Percentiles rank a stretch among this genome's conserved stretches.
Conservation (phyloP, 306 rosid genomes). For the Rosa rugosa region DNA sequence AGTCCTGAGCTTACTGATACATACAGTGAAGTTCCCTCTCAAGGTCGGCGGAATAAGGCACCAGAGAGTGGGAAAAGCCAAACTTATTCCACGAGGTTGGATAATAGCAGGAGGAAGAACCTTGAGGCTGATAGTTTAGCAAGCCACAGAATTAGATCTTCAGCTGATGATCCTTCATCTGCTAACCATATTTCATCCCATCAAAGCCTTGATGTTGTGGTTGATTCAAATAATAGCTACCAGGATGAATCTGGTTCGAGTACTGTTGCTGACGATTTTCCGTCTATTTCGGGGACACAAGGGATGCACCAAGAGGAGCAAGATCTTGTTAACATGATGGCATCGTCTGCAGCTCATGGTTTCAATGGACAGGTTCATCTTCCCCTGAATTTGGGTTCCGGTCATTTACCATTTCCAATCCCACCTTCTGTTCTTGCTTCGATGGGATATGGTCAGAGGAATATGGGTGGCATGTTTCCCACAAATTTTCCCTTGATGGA, state of each 20-base stretch:
- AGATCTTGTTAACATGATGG: slow-evolving; percentile 81
- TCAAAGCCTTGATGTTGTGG: slow-evolving; percentile 44
- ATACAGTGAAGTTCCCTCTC: slow-evolving; percentile 68
- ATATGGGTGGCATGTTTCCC: slow-evolving; percentile 62
- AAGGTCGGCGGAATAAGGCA: slow-evolving; percentile 51
- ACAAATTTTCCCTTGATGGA: slow-evolving; percentile 70
- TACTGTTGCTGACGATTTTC: slow-evolving; percentile 54
- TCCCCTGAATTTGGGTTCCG: slow-evolving; percentile 68
- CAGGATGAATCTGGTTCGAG: slow-evolving; percentile 53
- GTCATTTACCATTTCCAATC: slow-evolving; percentile 77
- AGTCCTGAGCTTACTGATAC: slow-evolving; percentile 96
- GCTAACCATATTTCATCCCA: slow-evolving; percentile 42
- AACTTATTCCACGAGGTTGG: slow-evolving; percentile 47
- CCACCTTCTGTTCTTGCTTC: slow-evolving; percentile 71
- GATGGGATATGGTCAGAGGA: slow-evolving; percentile 75
- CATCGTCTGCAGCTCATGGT: slow-evolving; percentile 66
- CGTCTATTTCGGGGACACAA: slow-evolving; percentile 62
- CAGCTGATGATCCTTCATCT: slow-evolving; percentile 51
- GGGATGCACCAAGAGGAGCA: slow-evolving; percentile 93
- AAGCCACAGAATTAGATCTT: slow-evolving; percentile 38
- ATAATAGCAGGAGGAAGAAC: slow-evolving; percentile 61
- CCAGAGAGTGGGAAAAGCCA: slow-evolving; percentile 57
- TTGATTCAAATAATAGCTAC: slow-evolving; percentile 57
- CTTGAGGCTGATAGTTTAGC: slow-evolving; percentile 47
- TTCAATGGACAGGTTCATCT: slow-evolving; percentile 68